phyloP scores from a whole-genome alignment of 305 asterid genomes.

The Fraxinus nigra region DNA sequence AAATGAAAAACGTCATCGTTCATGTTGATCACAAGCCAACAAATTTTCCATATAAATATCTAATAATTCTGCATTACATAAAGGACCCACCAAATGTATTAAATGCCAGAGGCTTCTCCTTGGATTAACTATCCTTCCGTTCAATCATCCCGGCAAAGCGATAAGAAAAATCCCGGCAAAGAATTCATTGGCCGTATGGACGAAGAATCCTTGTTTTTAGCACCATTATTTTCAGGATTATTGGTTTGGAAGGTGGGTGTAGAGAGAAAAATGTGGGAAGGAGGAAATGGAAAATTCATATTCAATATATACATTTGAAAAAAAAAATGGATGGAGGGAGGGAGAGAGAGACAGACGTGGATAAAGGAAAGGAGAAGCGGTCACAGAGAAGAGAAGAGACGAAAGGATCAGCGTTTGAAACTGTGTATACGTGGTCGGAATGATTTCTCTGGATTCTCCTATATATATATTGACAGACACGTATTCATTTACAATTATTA shows the following conservation, averaged over 20 bases:
- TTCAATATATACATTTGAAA: background rate
- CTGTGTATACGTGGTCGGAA: conserved; percentile 21
- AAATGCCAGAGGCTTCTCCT: background rate
- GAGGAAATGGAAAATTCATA: conserved; percentile 19
- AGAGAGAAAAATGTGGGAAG: conserved; percentile 30
- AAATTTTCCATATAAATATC: background rate
- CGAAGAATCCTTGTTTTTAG: conserved; percentile 25
- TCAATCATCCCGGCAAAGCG: background rate
- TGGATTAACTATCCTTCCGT: background rate
- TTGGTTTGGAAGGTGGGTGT: conserved; percentile 22
- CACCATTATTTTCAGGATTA: conserved; percentile 18
- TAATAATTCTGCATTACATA: background rate
- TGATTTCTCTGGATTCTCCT: conserved; percentile 1
- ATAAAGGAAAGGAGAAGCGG: conserved; percentile 21
- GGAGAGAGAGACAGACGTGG: conserved; percentile 26
- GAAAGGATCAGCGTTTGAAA: conserved; percentile 18
- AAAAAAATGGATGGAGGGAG: background rate
- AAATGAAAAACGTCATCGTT: conserved; percentile 1
- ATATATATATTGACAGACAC: background rate
- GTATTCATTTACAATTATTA: background rate
- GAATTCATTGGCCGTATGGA: conserved; percentile 20
- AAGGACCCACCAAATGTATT: conserved; percentile 21
- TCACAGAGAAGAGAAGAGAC: conserved; percentile 12
- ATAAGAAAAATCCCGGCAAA: background rate
- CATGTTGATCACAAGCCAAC: background rate